phyloP scores from a whole-genome alignment of 352 stramenopile genomes.

The Phytophthora uliginosa region DNA sequence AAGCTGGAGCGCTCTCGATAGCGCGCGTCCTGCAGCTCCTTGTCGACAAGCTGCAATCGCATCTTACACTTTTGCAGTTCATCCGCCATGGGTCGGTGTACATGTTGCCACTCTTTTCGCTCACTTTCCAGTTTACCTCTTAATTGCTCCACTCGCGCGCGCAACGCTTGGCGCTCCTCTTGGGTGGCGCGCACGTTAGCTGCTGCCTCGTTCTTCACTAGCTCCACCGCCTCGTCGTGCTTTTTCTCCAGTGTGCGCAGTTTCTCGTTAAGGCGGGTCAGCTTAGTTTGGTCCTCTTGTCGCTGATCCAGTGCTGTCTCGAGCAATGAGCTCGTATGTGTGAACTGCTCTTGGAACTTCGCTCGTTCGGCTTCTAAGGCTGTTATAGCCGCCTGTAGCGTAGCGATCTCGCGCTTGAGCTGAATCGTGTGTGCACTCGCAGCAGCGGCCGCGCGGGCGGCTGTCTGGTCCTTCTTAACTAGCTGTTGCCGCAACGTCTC shows the following conservation, averaged over 20 bases:
- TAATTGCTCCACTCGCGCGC: constrained; percentile 69
- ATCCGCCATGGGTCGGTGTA: constrained; percentile 61
- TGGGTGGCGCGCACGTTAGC: constrained; percentile 64
- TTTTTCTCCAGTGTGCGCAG: constrained; percentile 72
- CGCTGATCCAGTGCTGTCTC: constrained; percentile 82
- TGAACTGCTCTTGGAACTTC: constrained; percentile 62
- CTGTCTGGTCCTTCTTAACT: constrained; percentile 77
- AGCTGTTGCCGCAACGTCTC: constrained; percentile 81
- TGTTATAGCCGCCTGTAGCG: constrained; percentile 54
- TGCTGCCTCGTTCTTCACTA: constrained; percentile 67
- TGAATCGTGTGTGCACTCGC: constrained; percentile 76
- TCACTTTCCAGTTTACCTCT: constrained; percentile 74
- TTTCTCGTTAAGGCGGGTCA: constrained; percentile 57
- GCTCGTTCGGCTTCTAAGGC: constrained; percentile 58
- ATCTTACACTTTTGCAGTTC: constrained; percentile 64
- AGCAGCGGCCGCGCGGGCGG: constrained; percentile 52
- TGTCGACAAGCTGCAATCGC: constrained; percentile 66
- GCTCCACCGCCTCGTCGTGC: constrained; percentile 64
- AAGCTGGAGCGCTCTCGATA: constrained; percentile 73
- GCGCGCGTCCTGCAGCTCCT: constrained; percentile 70
- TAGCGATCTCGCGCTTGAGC: constrained; percentile 83
- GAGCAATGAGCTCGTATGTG: constrained; percentile 77
- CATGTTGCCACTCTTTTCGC: constrained; percentile 72
- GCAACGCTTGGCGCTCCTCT: constrained; percentile 80
- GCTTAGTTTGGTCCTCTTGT: constrained; percentile 70